These are phyloP conservation scores for Aspergillus fijiensis DNA, from an alignment of 2,329 filamentous ascomycete genomes.

Conservation along the genomic window DNA sequence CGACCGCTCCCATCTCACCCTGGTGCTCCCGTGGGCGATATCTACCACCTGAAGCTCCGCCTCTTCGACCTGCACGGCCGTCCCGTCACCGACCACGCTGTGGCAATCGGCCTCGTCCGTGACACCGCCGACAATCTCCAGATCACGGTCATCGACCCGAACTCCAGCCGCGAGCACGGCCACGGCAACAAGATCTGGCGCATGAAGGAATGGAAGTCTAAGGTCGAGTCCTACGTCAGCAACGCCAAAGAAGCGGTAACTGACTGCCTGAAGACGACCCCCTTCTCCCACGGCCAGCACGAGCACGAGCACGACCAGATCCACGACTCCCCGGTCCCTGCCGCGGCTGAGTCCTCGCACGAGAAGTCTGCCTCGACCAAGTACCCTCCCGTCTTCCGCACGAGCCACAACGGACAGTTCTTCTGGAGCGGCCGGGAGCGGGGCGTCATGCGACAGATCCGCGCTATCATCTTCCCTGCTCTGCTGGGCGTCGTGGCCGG, in stretches of 20 bases:
- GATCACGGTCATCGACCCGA: conserved; percentile 30
- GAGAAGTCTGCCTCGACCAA: not conserved
- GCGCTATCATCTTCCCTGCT: conserved; percentile 41
- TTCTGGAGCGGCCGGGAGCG: conserved; percentile 22
- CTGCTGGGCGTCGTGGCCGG: conserved; percentile 40
- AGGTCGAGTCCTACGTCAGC: conserved; percentile 21
- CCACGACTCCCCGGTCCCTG: not conserved
- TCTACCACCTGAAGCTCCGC: conserved; percentile 25
- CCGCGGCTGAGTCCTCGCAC: not conserved
- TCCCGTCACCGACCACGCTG: conserved; percentile 26
- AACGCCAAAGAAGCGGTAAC: conserved; percentile 12
- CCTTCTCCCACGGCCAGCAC: not conserved
- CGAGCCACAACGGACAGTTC: conserved; percentile 20
- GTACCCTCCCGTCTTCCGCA: conserved; percentile 9
- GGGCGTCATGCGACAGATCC: conserved; percentile 30
- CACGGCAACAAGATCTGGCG: conserved; percentile 17
- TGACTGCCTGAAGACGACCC: conserved; percentile 6
- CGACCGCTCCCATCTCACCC: conserved; percentile 23
- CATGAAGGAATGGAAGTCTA: conserved; percentile 26
- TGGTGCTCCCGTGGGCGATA: conserved; percentile 15
- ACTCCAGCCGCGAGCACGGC: conserved; percentile 12
- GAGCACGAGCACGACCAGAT: not conserved
- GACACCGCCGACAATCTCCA: conserved; percentile 24
- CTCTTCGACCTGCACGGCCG: conserved; percentile 27
- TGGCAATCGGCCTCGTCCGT: conserved; percentile 31